Percentiles rank a stretch among this genome's conserved stretches.
These are phyloP conservation scores for Aspergillus sparsus DNA, from an alignment of 495 filamentous ascomycete genomes.

Conservation along the genomic window DNA sequence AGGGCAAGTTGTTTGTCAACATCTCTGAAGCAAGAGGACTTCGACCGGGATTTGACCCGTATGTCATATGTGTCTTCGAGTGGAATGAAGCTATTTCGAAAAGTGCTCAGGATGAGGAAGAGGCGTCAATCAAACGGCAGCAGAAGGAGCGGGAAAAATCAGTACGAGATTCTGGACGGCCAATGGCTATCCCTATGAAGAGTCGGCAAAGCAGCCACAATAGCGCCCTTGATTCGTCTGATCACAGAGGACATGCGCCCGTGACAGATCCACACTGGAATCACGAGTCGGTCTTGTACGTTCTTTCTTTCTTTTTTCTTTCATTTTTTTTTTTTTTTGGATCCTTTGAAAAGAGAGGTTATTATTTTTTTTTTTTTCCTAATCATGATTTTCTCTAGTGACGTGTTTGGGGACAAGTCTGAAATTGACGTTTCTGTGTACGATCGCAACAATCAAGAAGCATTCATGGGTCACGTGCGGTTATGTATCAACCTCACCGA, in stretches of 20 bases:
- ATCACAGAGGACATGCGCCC: constrained; percentile 64
- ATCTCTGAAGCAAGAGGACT: constrained; percentile 83
- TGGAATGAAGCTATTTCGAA: constrained; percentile 94
- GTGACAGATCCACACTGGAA: constrained; percentile 93
- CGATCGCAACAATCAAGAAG: constrained; percentile 80
- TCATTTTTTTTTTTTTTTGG: constrained; percentile 6
- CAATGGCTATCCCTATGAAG: constrained; percentile 95
- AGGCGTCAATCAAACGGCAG: constrained; percentile 35
- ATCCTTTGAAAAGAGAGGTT: not conserved
- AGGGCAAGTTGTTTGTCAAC: constrained; percentile 86
- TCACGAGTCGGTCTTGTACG: constrained; percentile 93
- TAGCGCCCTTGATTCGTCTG: constrained; percentile 69
- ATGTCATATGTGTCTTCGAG: constrained; percentile 96
- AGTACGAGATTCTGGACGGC: constrained; percentile 72
- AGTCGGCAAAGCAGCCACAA: constrained; percentile 94
- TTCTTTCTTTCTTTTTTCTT: constrained; percentile 21
- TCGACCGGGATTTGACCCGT: constrained; percentile 80
- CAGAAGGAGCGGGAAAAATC: constrained; percentile 57
- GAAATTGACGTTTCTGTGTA: constrained; percentile 94
- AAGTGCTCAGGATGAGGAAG: constrained; percentile 64
- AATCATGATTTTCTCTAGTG: constrained; percentile 53
- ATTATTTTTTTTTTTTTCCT: not conserved
- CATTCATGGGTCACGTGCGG: constrained; percentile 88
- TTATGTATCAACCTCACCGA: constrained; percentile 67
- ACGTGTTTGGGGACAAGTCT: constrained; percentile 90